Evolutionary conservation across 306 rosid species (phyloP).

Genomic region (Quercus mongolica): DNA sequence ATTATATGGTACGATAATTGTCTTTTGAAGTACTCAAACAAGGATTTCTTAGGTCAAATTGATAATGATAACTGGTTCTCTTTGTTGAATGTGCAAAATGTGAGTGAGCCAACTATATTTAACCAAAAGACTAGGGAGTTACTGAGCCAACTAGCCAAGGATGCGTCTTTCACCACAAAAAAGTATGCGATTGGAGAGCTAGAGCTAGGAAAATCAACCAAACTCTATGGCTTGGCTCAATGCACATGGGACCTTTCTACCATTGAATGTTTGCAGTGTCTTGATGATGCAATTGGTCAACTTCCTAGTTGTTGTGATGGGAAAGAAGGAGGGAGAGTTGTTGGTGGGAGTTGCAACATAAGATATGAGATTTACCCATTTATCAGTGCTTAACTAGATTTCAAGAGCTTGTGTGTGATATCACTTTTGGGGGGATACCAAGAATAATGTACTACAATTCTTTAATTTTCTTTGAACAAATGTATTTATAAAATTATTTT

Average conservation of each 20-base stretch:
- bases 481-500: no score
- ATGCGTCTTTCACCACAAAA: background rate
- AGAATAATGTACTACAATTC: no score
- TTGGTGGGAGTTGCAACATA: slow-evolving; percentile 4
- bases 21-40: background rate
- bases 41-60: background rate
- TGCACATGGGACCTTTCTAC: background rate
- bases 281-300: background rate
- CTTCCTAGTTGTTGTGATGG: background rate
- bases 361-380: background rate
- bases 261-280: background rate
- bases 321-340: background rate
- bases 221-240: background rate
- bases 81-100: background rate
- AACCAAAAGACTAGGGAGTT: background rate
- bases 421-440: no score
- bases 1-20: background rate
- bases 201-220: background rate
- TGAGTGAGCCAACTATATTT: background rate
- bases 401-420: no score
- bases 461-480: no score
- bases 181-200: background rate
- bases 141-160: background rate
- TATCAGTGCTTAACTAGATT: background rate
- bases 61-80: background rate